Base-by-base conservation (phyloP, 495 filamentous ascomycete genomes). In the Penicillium angulare region DNA sequence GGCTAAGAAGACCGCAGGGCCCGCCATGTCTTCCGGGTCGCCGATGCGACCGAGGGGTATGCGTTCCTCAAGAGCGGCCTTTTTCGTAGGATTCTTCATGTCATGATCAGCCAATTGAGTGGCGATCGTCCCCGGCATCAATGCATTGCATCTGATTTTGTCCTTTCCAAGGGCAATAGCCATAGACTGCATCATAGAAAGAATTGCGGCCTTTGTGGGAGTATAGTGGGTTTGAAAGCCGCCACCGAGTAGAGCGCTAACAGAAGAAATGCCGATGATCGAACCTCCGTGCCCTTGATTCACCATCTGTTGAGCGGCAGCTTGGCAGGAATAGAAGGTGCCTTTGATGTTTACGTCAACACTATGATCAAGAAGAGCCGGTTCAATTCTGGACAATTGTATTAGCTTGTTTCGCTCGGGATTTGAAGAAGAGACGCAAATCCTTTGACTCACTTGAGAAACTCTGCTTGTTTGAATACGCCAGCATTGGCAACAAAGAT, bases 401-500 rank as follows among this genome's bases (percentile, higher is more conserved):
- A 17, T 61, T 18, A 53, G 46, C 22, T 36, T 26, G n/a, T 18
- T 40, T 40, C 17, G 2, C 13, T 29, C n/a, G 6, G 29, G 9
- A n/a, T 21, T 1, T n/a, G 17, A 18, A 24, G 2, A 15, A 2
- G 22, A 17, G 3, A 21, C 18, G 9, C 2, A 15, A 17, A 12
- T 22, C 2, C 31, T 43, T 9, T 40, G 4, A 74, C 74, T 55
- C 58, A 79, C 74, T 82, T 75, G 10, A 93, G 73, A 56, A 93
- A 87, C 32, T 88, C 82, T 21, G 83, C 82, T 63, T 90, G 91
- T 56, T 86, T 74, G 72, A 87, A 93, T n/a, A 92, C 75, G 2
- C 89, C 89, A 2, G 89, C 89, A 71, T 93, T 93, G 63, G 80
- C 83, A 1, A 93, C 85, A 67, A 89, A 89, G 0, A 92, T 73